A percentile compares a stretch with the other conserved stretches of the same genome.
These are phyloP conservation scores for Gynochthodes officinalis DNA, from an alignment of 257 asterid genomes.

Conservation along the genomic window DNA sequence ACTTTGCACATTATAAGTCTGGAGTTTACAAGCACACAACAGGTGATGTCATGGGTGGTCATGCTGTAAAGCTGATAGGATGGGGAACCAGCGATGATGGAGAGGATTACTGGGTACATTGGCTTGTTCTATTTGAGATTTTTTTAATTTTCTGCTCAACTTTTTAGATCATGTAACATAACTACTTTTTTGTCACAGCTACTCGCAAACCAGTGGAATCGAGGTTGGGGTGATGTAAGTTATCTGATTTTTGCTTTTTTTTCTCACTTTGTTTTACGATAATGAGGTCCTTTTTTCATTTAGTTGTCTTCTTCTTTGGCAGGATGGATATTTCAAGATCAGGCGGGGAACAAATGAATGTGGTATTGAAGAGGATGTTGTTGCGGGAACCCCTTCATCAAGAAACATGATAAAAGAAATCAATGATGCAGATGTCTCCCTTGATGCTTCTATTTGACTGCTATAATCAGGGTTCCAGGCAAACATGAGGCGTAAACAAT, in stretches of 20 bases:
- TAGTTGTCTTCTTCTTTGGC: slow-evolving; percentile 28
- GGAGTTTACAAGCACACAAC: slow-evolving; percentile 84
- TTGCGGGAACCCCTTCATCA: slow-evolving; percentile 77
- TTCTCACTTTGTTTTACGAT: slow-evolving; percentile 6
- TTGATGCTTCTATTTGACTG: slow-evolving; percentile 33
- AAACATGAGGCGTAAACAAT: neutral
- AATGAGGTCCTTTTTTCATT: neutral
- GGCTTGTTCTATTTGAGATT: neutral
- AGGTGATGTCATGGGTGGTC: slow-evolving; percentile 83
- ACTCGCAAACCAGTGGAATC: slow-evolving; percentile 93
- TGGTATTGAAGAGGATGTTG: slow-evolving; percentile 75
- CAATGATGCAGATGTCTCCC: slow-evolving; percentile 28
- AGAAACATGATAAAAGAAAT: slow-evolving; percentile 41
- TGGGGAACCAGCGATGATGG: slow-evolving; percentile 88
- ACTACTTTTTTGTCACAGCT: slow-evolving; percentile 50
- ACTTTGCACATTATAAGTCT: slow-evolving; percentile 83
- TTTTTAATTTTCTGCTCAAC: neutral
- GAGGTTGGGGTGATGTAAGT: slow-evolving; percentile 97
- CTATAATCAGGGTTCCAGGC: too few relatives aligned
- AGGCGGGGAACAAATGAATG: slow-evolving; percentile 87
- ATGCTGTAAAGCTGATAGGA: slow-evolving; percentile 91
- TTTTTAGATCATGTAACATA: neutral
- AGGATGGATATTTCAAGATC: slow-evolving; percentile 94
- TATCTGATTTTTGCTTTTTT: slow-evolving; percentile 15
- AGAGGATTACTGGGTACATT: slow-evolving; percentile 84